Percentiles rank a stretch among this genome's conserved stretches.
phyloP scores from a whole-genome alignment of 169 alveolate genomes.

The Cardiosporidium cionae region DNA sequence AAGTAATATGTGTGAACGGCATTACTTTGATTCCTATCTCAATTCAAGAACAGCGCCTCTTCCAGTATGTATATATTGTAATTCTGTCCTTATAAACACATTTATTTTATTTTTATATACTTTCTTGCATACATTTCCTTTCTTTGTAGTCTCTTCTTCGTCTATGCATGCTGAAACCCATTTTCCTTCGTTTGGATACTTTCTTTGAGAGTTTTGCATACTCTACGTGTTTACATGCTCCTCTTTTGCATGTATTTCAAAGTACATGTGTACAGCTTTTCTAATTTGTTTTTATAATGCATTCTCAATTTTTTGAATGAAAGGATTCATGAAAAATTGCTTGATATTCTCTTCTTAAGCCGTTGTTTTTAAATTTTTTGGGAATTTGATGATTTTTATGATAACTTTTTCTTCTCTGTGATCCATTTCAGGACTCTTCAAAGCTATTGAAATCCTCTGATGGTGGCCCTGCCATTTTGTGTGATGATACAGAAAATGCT shows the following conservation, averaged over 20 bases:
- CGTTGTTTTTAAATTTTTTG: too few relatives aligned
- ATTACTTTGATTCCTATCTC: slow-evolving; percentile 44
- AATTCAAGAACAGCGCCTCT: slow-evolving; percentile 31
- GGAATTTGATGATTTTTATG: too few relatives aligned
- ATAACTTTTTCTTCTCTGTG: too few relatives aligned
- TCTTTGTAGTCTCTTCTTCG: neutral
- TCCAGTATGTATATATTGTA: slow-evolving; percentile 6
- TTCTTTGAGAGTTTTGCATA: neutral
- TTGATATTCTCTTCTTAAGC: too few relatives aligned
- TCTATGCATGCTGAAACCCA: neutral
- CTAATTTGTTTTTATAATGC: too few relatives aligned
- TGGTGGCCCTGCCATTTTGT: neutral
- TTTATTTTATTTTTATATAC: neutral
- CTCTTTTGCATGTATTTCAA: too few relatives aligned
- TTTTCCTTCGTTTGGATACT: neutral
- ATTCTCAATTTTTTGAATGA: too few relatives aligned
- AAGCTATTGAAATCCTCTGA: neutral
- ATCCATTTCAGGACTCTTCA: neutral
- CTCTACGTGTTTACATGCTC: neutral
- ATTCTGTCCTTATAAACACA: neutral
- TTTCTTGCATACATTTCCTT: neutral
- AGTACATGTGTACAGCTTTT: too few relatives aligned
- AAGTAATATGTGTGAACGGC: slow-evolving; percentile 47
- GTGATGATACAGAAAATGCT: neutral
- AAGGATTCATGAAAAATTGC: too few relatives aligned